Base-by-base conservation (phyloP, 2,329 filamentous ascomycete genomes). In the Monascus ruber region DNA sequence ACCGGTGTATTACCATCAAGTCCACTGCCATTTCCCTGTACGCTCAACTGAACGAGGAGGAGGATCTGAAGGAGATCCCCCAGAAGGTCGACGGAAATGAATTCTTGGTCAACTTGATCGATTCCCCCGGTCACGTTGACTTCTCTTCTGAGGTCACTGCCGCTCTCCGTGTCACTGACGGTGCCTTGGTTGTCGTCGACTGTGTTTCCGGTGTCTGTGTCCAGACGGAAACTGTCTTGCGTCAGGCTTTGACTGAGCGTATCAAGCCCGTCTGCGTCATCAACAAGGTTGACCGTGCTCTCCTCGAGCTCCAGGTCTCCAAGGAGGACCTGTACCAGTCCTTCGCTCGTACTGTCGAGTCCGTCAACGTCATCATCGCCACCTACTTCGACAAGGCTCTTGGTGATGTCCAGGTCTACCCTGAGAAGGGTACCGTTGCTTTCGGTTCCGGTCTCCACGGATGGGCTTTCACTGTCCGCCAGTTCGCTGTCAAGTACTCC, bases 1-100 rank as follows among this genome's bases (percentile, higher is more conserved):
- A 98, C 69, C 88, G 91, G 82, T 87, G 91, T 81, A 95, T 98
- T 64, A 98, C 91, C 60, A 98, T 98, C 82, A 98, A 98, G 83
- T 98, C 91, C 42, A 98, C 91, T 49, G 91, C 93, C 71, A 98
- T 98, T 74, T 96, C 93, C 56, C 81, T 98, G 63, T 98, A 91
- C 73, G 87, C 85, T 64, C 74, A 80, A 59, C 79, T 98, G 53
- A 70, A 76, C 46, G 79, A 84, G 54, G 72, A 76, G 36, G 89
- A 95, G 43, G 91, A 96, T 64, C 64, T 95, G 53, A 94, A 94
- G 80, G 91, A 98, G 65, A 87, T 96, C 55, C 82, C 83, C 54
- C 79, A 81, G 67, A 83, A 85, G 73, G 84, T 85, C 55, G 77
- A 87, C 49, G 91, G 91, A 70, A 83, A 82, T 69, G 86, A 94